Conservation (phyloP, 192 early-diverging fungal genomes). For the Linnemannia exigua region DNA sequence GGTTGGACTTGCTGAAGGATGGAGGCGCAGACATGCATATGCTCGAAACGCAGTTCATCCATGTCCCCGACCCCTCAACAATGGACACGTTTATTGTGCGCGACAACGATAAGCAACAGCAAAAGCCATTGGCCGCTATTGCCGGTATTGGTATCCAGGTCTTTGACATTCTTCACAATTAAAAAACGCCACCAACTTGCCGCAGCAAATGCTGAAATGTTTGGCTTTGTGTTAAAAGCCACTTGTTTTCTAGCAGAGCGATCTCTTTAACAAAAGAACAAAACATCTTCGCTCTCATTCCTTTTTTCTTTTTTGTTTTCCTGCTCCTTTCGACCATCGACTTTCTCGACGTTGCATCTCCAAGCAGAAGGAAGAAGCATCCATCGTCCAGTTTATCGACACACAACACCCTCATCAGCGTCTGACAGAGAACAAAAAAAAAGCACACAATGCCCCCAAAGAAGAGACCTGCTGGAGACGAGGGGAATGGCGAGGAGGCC, state of each 20-base stretch:
- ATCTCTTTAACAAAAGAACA: neutral
- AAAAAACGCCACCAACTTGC: constrained; percentile 30
- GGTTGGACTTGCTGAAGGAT: constrained; percentile 25
- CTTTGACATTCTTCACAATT: constrained; percentile 39
- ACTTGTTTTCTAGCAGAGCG: neutral
- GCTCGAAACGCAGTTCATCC: constrained; percentile 62
- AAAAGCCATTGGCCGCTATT: constrained; percentile 40
- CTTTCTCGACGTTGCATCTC: neutral
- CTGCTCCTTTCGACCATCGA: constrained; percentile 7
- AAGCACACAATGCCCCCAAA: constrained; percentile 57
- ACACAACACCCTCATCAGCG: neutral
- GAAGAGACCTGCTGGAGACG: constrained; percentile 54
- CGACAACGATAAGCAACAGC: constrained; percentile 20
- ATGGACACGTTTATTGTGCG: constrained; percentile 57
- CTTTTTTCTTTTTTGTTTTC: neutral
- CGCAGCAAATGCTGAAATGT: neutral
- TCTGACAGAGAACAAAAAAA: neutral
- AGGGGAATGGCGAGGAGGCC: constrained; percentile 19
- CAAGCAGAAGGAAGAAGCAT: neutral
- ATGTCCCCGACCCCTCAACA: constrained; percentile 77
- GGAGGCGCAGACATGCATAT: constrained; percentile 6
- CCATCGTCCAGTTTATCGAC: neutral
- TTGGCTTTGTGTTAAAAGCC: neutral
- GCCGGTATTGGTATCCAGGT: constrained; percentile 74
- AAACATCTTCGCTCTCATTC: neutral